Evolutionary conservation across 768 basidiomycete species (phyloP), one percentile per base, ranked within the genome.

Genomic region (Trametes maxima): DNA sequence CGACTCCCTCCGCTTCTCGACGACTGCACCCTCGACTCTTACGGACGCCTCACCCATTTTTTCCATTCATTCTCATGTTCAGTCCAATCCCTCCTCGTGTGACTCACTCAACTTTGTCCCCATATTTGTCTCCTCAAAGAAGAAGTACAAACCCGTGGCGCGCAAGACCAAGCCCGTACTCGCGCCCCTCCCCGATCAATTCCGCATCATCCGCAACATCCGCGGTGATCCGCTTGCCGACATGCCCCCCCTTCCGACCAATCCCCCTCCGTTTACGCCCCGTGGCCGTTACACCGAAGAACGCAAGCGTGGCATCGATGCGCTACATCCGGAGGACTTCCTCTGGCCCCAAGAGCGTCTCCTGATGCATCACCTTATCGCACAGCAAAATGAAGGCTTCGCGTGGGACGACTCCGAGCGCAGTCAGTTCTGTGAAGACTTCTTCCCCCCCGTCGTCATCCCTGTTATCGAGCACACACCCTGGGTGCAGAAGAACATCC

Each of bases 341-440:
- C 69, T 81, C 0, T 72, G 56, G 67, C 65, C 67, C 0, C 73
- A 74, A 24, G 77, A 79, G 46, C 58, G 62, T 3, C 67, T 67
- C 8, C 58, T 80, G 2, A 21, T 74, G 0, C 70, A 77, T 28
- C 67, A 77, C 17, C 48, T 78, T 1, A 65, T 80, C 49, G 22
- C 36, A 36, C 45, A 46, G 19, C 63, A 60, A 11, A 52, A 60
- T 39, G 14, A 35, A 0, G 76, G 59, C 0, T 76, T 82, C 36
- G 77, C 79, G 0, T 82, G 76, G 78, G 58, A 73, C 2, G 75
- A 80, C 10, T 8, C 42, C 0, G 76, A 82, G 51, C 67, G 70
- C 12, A 77, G 81, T 0, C 40, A 44, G 0, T 79, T 80, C 57
- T 22, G 60, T 49, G 57, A 65, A 10, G 64, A 72, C 19, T 73